Evolutionary conservation across 495 filamentous ascomycete species (phyloP).

Genomic region (Copromyces sp.): DNA sequence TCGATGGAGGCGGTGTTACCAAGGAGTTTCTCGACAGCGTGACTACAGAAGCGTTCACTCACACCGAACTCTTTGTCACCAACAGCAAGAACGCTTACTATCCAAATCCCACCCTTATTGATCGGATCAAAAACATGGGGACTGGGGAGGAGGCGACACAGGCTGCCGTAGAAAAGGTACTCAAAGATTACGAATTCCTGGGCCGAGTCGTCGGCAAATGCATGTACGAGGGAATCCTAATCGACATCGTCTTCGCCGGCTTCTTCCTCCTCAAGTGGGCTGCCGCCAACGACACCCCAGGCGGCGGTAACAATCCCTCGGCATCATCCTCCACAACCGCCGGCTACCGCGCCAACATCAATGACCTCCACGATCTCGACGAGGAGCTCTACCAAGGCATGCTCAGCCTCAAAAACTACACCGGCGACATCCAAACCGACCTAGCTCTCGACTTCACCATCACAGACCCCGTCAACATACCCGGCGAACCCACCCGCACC

Average conservation of each 20-base stretch:
- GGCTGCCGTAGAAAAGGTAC: slow-evolving; percentile 22
- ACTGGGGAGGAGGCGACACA: slow-evolving; percentile 36
- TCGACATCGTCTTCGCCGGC: slow-evolving; percentile 86
- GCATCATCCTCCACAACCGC: slow-evolving; percentile 70
- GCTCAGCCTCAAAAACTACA: slow-evolving; percentile 78
- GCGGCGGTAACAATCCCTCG: slow-evolving; percentile 82
- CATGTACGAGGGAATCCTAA: slow-evolving; percentile 92
- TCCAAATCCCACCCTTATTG: slow-evolving; percentile 73
- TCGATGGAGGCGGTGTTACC: slow-evolving; percentile 94
- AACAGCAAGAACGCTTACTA: slow-evolving; percentile 87
- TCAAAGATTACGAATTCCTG: slow-evolving; percentile 80
- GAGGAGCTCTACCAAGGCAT: slow-evolving; percentile 89
- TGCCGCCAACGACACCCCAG: slow-evolving; percentile 43
- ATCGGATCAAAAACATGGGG: slow-evolving; percentile 39
- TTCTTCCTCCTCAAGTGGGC: slow-evolving; percentile 98
- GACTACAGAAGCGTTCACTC: slow-evolving; percentile 71
- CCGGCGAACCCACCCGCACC: slow-evolving; percentile 38
- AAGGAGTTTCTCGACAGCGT: slow-evolving; percentile 95
- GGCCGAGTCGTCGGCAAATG: slow-evolving; percentile 93
- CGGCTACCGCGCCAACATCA: slow-evolving; percentile 76
- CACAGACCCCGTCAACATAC: slow-evolving; percentile 59
- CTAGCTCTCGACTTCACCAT: slow-evolving; percentile 86
- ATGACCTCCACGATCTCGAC: slow-evolving; percentile 88
- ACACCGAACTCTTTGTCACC: slow-evolving; percentile 54
- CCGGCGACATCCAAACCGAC: slow-evolving; percentile 61